Evolutionary conservation across 2,329 filamentous ascomycete genomes (phyloP).

Genomic region (Hypoxylon sp.): DNA sequence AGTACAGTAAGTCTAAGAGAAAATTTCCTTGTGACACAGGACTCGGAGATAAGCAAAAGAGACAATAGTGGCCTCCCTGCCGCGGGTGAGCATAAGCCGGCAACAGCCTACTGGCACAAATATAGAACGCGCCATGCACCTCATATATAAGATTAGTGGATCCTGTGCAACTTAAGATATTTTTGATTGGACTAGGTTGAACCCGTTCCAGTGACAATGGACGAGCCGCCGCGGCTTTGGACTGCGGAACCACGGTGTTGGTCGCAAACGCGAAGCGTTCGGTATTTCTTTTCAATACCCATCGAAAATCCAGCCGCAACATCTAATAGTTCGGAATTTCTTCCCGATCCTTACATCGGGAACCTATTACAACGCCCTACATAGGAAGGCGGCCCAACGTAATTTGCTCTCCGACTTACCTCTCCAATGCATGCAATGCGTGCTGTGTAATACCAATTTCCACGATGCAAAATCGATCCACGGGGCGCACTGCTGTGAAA

Average conservation of each 20-base stretch:
- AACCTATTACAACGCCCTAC: not conserved
- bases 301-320: not conserved
- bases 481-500: not conserved
- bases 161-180: conserved; percentile 21
- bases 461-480: conserved; percentile 8
- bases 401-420: conserved; percentile 9
- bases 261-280: conserved; percentile 4
- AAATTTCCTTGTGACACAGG: not conserved
- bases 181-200: conserved; percentile 24
- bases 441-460: conserved; percentile 6
- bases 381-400: not conserved
- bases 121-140: not conserved
- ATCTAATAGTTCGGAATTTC: conserved; percentile 7
- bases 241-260: conserved; percentile 17
- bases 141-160: conserved; percentile 9
- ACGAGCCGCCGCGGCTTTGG: conserved; percentile 2
- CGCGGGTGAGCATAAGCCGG: conserved; percentile 14
- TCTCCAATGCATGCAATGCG: not conserved
- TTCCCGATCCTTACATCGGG: not conserved
- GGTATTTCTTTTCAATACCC: not conserved
- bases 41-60: conserved; percentile 18
- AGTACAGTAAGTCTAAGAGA: not conserved
- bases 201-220: conserved; percentile 10
- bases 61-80: not conserved
- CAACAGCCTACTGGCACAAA: conserved; percentile 1